These are phyloP conservation scores for Aspergillus amoenus DNA, from an alignment of 2,329 filamentous ascomycete species.

Conservation along the genomic window DNA sequence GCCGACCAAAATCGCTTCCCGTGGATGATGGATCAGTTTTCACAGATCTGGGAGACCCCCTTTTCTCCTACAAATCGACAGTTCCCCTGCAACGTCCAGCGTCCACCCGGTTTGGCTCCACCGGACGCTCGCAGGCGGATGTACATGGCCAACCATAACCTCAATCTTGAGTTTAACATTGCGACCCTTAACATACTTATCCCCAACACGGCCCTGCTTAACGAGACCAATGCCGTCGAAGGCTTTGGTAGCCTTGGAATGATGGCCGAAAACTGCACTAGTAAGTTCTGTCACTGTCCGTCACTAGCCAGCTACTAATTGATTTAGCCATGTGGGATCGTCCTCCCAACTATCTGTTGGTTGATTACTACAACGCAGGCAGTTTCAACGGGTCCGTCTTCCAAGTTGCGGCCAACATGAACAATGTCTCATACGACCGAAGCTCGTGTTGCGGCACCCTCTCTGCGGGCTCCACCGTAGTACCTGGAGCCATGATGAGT, in stretches of 20 bases:
- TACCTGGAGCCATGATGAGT: slow-evolving; percentile 20
- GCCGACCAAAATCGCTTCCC: slow-evolving; percentile 76
- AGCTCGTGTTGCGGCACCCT: slow-evolving; percentile 39
- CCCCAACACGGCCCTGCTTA: slow-evolving; percentile 68
- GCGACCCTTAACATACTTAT: slow-evolving; percentile 65
- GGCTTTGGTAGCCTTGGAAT: slow-evolving; percentile 67
- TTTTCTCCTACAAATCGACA: slow-evolving; percentile 69
- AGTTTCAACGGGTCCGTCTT: slow-evolving; percentile 72
- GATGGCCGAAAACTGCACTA: slow-evolving; percentile 62
- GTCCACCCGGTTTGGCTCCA: slow-evolving; percentile 65
- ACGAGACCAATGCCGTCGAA: slow-evolving; percentile 67
- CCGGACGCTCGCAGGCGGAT: slow-evolving; percentile 61
- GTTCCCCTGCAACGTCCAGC: slow-evolving; percentile 78
- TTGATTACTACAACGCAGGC: slow-evolving; percentile 81
- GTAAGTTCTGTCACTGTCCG: slow-evolving; percentile 27
- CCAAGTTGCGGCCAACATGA: slow-evolving; percentile 66
- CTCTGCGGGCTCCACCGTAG: slow-evolving; percentile 26
- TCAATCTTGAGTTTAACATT: slow-evolving; percentile 74
- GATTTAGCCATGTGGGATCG: slow-evolving; percentile 57
- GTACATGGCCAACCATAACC: slow-evolving; percentile 87
- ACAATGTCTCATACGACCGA: slow-evolving; percentile 67
- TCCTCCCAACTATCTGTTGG: slow-evolving; percentile 75
- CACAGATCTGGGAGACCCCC: slow-evolving; percentile 85
- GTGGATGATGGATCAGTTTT: slow-evolving; percentile 85
- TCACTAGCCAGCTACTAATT: slow-evolving; percentile 14